Percentiles rank a stretch among this genome's conserved stretches.
phyloP scores from a whole-genome alignment of 495 filamentous ascomycete species.

The Penicillium steckii region DNA sequence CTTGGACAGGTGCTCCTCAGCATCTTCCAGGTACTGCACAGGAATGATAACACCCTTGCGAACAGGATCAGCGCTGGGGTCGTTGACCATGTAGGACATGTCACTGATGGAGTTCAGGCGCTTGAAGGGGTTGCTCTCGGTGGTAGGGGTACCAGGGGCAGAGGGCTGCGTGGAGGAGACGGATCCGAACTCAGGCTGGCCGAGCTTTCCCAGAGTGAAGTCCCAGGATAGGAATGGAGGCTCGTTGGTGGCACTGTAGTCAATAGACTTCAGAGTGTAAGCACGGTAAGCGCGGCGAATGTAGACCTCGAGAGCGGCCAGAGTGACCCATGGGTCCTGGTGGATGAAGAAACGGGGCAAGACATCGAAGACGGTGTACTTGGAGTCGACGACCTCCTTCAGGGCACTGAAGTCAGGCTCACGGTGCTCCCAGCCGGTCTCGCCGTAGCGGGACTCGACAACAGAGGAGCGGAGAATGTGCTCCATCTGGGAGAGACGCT shows the following conservation, averaged over 20 bases:
- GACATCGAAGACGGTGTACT: slow-evolving; percentile 97
- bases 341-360: slow-evolving; percentile 92
- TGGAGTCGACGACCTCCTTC: slow-evolving; percentile 97
- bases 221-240: slow-evolving; percentile 90
- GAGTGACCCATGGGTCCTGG: slow-evolving; percentile 89
- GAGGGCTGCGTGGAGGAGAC: slow-evolving; percentile 73
- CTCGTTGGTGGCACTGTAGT: slow-evolving; percentile 80
- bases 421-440: slow-evolving; percentile 95
- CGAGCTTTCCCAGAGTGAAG: slow-evolving; percentile 88
- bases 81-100: slow-evolving; percentile 79
- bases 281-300: slow-evolving; percentile 95
- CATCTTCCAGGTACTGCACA: slow-evolving; percentile 89
- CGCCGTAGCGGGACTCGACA: slow-evolving; percentile 94
- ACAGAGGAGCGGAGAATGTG: slow-evolving; percentile 96
- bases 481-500: slow-evolving; percentile 95
- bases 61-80: slow-evolving; percentile 68
- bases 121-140: slow-evolving; percentile 63
- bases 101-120: slow-evolving; percentile 93
- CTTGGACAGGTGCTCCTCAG: slow-evolving; percentile 76
- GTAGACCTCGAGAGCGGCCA: slow-evolving; percentile 94
- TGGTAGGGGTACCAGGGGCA: slow-evolving; percentile 78
- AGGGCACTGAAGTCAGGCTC: slow-evolving; percentile 83
- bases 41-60: slow-evolving; percentile 94
- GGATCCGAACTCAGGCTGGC: slow-evolving; percentile 82
- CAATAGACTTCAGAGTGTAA: slow-evolving; percentile 81